Evolutionary conservation across 169 alveolate species (phyloP).

Genomic region (Plasmodium yoelii): DNA sequence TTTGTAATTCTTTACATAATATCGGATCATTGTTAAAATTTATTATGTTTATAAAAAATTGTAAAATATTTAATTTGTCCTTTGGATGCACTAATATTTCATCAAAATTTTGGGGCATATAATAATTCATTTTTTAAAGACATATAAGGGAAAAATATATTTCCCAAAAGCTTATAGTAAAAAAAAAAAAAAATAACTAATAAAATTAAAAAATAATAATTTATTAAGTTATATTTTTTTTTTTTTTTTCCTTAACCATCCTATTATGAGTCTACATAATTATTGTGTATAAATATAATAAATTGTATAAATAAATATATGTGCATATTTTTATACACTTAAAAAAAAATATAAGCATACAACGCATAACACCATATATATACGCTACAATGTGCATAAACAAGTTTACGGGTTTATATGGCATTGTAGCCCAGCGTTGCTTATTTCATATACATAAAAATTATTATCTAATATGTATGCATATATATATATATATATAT

Average conservation of each 20-base stretch:
- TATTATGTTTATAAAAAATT: constrained; percentile 51
- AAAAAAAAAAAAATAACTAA: neutral
- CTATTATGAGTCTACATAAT: constrained; percentile 2
- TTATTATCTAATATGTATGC: too few species aligned
- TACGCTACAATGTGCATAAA: too few species aligned
- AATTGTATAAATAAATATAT: too few species aligned
- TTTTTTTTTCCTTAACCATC: too few species aligned
- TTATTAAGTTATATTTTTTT: neutral
- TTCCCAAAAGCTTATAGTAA: neutral
- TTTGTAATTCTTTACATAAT: constrained; percentile 60
- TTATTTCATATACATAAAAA: too few species aligned
- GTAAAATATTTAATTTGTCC: constrained; percentile 49
- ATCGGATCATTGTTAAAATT: constrained; percentile 75
- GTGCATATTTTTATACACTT: neutral
- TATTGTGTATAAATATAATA: constrained; percentile 2
- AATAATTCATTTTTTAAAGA: constrained; percentile 31
- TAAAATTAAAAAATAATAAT: neutral
- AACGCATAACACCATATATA: too few species aligned
- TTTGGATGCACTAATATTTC: constrained; percentile 53
- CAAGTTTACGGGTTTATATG: too few species aligned
- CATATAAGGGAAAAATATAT: neutral
- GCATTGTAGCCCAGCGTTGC: too few species aligned
- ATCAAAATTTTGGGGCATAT: constrained; percentile 71
- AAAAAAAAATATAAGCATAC: neutral
- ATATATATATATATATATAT: too few species aligned